Conservation (phyloP, 495 filamentous ascomycete genomes). For the Hypoxylon subgilvum region DNA sequence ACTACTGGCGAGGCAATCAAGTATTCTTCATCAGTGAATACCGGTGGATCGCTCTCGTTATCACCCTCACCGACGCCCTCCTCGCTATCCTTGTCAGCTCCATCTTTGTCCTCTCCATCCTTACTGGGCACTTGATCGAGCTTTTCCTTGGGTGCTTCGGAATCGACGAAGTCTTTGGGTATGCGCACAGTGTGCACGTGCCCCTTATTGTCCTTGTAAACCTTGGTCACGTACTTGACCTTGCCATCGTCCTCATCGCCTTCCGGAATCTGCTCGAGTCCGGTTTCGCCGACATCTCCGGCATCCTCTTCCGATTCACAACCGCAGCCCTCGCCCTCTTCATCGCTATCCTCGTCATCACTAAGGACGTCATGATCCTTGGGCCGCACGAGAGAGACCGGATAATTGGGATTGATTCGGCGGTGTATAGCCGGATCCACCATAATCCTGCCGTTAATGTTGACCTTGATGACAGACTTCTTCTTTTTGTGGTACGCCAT, state of each 20-base stretch:
- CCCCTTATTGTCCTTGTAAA: conserved; percentile 68
- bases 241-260: conserved; percentile 61
- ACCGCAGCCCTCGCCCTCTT: conserved; percentile 56
- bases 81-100: conserved; percentile 41
- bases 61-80: conserved; percentile 26
- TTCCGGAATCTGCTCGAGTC: conserved; percentile 33
- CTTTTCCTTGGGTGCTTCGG: conserved; percentile 66
- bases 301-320: conserved; percentile 50
- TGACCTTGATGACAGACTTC: conserved; percentile 78
- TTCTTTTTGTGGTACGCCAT: conserved; percentile 86
- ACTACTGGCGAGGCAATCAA: conserved; percentile 89
- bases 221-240: conserved; percentile 65
- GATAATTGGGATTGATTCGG: conserved; percentile 87
- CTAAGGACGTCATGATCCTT: conserved; percentile 75
- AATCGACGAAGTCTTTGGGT: conserved; percentile 63
- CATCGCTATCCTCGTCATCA: conserved; percentile 64
- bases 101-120: conserved; percentile 50
- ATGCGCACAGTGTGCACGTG: conserved; percentile 59
- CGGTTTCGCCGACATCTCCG: conserved; percentile 43
- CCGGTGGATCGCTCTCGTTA: conserved; percentile 49
- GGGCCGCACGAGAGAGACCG: conserved; percentile 76
- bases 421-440: conserved; percentile 86
- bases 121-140: conserved; percentile 67
- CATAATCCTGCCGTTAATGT: conserved; percentile 91
- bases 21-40: conserved; percentile 85